Evolutionary conservation across 352 stramenopile genomes (phyloP), one percentile per base, ranked within the genome.

Genomic region (Phytophthora cactorum): DNA sequence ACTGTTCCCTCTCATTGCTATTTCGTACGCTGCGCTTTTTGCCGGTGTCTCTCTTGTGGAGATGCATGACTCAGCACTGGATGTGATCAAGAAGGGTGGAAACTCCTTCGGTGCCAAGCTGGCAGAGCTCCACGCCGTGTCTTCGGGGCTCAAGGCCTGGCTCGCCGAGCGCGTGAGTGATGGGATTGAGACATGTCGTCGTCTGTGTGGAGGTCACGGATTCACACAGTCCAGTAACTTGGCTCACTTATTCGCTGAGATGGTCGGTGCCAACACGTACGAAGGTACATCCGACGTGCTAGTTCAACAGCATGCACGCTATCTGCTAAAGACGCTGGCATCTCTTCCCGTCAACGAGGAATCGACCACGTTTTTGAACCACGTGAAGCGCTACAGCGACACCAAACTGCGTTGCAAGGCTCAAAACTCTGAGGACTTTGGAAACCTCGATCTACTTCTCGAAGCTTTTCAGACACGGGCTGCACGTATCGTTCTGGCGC

Each of bases 211-310:
- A 41, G 72, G 75, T 14, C 75, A 83, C 56, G 75, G 75, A 17
- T 83, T 78, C 52, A 64, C 68, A 1, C 65, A 77, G 34, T 75
- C 72, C 2, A 78, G 72, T 49, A 79, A 77, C 49, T 41, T 81
- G 28, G 64, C 34, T 1, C 62, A 81, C 46, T 17, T 78, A 1
- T 77, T 75, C 51, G 65, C 54, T 45, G 79, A 88, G 53, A 63
- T 75, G 36, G 76, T 83, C 0, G 78, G 78, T n/a, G 62, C 76
- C 6, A 77, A 55, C 52, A 93, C 85, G 11, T 89, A 75, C 59
- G 82, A 93, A 77, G 85, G 82, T 17, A 93, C 82, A 22, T 86
- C 82, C 45, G 82, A 93, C 60, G 83, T 93, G 54, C 72, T 93
- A 29, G 74, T 89, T 28, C 78, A 90, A 57, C 82, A 93, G 39